Base-by-base conservation (phyloP, 805 yeast species). In the Ogataea thermomethanolica region DNA sequence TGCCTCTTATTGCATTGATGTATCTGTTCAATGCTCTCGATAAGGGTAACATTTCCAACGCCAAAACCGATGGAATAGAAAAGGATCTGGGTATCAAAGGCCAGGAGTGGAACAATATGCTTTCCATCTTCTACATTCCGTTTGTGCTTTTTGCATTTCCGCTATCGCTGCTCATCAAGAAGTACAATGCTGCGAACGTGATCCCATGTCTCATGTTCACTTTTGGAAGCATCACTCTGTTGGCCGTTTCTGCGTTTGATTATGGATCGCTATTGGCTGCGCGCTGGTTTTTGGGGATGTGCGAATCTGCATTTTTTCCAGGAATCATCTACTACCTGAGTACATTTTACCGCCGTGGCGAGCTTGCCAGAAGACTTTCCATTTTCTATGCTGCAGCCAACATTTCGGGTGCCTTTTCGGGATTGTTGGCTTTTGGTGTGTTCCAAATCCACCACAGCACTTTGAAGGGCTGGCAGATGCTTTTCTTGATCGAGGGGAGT, bases 1-100 rank as follows among this genome's bases (percentile, higher is more conserved):
- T 73, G 20, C 78, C 78, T 1, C 55, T 69, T 32, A 59, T 70
- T 37, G 68, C 76, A 13, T 24, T 70, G 21, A 65, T 70, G 69
- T 73, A 73, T 44, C 59, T 73, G 25, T 71, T 70, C 56, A 70
- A 70, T 46, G 70, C 74, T 10, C 61, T 73, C 39, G 76, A 73
- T 50, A 70, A 69, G 45, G 73, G 74, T 11, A 73, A 73, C 46
- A 70, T 73, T 33, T 65, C 71, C 11, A 72, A 73, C 51, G 78
- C 78, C 12, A 70, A 70, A 48, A 71, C 75, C 1, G 69, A 70
- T 43, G 71, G 71, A 24, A 51, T 73, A 34, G 73, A 64, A 21
- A 48, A 41, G 5, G 74, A 73, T 45, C 51, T 73, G 13, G 64
- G 64, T 25, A 64, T 73, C 33, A 49, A 49, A 5, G 73, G 71